Conservation (phyloP, 2,329 filamentous ascomycete species). For the Dothistroma pini region DNA sequence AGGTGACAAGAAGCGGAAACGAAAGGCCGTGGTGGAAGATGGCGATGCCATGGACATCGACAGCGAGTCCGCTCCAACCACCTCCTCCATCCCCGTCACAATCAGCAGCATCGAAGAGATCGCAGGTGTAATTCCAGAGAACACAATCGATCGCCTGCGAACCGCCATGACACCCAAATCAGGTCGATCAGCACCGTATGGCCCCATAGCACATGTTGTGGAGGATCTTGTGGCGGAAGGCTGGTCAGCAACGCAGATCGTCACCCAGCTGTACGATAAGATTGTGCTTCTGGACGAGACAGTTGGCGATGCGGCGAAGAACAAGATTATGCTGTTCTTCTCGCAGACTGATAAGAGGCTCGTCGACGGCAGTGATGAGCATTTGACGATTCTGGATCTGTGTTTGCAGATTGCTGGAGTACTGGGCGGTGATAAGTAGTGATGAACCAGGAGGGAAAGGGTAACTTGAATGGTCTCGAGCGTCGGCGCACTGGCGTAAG, state of each 20-base stretch:
- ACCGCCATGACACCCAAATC: constrained; percentile 66
- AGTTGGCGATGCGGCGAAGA: constrained; percentile 81
- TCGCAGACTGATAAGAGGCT: constrained; percentile 93
- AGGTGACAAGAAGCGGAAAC: constrained; percentile 37
- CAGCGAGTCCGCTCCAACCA: constrained; percentile 20
- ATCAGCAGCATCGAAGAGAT: constrained; percentile 87
- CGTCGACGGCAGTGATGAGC: constrained; percentile 92
- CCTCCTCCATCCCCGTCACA: constrained; percentile 53
- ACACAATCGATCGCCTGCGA: constrained; percentile 66
- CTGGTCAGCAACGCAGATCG: constrained; percentile 89
- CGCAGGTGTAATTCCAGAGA: constrained; percentile 82
- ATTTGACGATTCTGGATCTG: constrained; percentile 83
- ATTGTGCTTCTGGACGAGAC: constrained; percentile 75
- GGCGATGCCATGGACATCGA: constrained; percentile 54
- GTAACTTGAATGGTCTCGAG: not conserved
- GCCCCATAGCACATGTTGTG: constrained; percentile 71
- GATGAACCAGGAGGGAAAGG: not conserved
- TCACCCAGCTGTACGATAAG: constrained; percentile 78
- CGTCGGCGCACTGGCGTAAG: not conserved
- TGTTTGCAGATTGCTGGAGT: constrained; percentile 62
- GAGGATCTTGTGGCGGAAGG: constrained; percentile 93
- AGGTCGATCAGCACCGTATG: constrained; percentile 54
- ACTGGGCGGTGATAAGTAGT: constrained; percentile 15
- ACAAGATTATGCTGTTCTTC: constrained; percentile 82
- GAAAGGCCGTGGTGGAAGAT: constrained; percentile 58